These are phyloP conservation scores for Fusarium citri DNA, from an alignment of 2,329 filamentous ascomycete species.

Conservation along the genomic window DNA sequence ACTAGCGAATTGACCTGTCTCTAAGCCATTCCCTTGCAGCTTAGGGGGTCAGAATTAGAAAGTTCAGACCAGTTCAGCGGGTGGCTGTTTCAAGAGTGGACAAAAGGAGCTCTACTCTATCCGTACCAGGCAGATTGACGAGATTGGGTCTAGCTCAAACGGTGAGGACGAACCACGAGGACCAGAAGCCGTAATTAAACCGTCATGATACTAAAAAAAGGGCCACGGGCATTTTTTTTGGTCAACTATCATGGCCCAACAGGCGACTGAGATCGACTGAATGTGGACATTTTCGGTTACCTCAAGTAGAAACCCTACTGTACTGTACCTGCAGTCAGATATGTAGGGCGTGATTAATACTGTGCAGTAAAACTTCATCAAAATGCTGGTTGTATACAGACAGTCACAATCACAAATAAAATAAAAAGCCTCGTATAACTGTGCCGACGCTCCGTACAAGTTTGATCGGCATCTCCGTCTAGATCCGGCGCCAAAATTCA, in stretches of 20 bases:
- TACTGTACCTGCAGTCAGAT: background rate
- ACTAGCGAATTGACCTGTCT: slow-evolving; percentile 14
- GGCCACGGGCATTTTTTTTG: background rate
- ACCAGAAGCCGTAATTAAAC: slow-evolving; percentile 38
- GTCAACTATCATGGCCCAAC: slow-evolving; percentile 5
- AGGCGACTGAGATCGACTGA: background rate
- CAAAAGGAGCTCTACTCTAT: slow-evolving; percentile 7
- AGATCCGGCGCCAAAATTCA: slow-evolving; percentile 12
- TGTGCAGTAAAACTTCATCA: background rate
- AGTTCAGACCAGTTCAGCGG: slow-evolving; percentile 13
- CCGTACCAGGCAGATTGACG: background rate
- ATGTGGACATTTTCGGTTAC: slow-evolving; percentile 8
- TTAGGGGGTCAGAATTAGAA: background rate
- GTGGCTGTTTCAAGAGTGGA: slow-evolving; percentile 38
- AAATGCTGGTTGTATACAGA: slow-evolving; percentile 5
- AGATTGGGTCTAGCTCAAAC: slow-evolving; percentile 34
- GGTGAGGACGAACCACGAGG: slow-evolving; percentile 32
- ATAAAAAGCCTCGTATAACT: slow-evolving; percentile 35
- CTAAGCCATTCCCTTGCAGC: slow-evolving; percentile 5
- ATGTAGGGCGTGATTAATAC: background rate
- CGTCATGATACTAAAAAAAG: slow-evolving; percentile 42
- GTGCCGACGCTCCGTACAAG: slow-evolving; percentile 13
- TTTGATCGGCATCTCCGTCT: slow-evolving; percentile 33
- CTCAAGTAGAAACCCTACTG: slow-evolving; percentile 14
- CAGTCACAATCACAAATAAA: slow-evolving; percentile 1